These are phyloP conservation scores for Thelonectria rubi DNA, from an alignment of 2,329 filamentous ascomycete species.

Conservation along the genomic window DNA sequence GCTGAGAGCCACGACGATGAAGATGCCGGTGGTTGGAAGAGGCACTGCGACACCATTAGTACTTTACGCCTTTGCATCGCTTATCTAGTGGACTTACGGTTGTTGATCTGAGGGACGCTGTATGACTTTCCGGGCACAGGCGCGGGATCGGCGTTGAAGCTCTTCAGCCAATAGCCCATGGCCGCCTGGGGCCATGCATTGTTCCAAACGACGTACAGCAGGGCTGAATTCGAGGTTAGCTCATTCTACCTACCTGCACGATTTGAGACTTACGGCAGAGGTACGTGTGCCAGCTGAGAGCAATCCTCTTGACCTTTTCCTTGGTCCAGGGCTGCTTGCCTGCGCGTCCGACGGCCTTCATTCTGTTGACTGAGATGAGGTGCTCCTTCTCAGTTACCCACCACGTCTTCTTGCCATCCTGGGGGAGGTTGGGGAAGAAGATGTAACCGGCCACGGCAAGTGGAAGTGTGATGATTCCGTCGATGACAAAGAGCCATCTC, in stretches of 20 bases:
- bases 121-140: conserved; percentile 29
- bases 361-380: conserved; percentile 21
- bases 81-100: conserved; percentile 6
- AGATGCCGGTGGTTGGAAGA: conserved; percentile 30
- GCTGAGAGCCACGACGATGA: conserved; percentile 28
- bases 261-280: conserved; percentile 22
- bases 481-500: conserved; percentile 33
- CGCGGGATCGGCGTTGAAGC: conserved; percentile 28
- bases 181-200: conserved; percentile 28
- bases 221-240: conserved; percentile 8
- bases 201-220: conserved; percentile 33
- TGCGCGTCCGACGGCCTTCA: conserved; percentile 28
- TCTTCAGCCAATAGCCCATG: conserved; percentile 36
- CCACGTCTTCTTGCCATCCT: conserved; percentile 32
- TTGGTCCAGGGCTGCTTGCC: conserved; percentile 32
- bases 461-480: conserved; percentile 31
- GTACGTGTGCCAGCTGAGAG: conserved; percentile 34
- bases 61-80: background rate
- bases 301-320: conserved; percentile 25
- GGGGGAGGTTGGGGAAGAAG: conserved; percentile 33
- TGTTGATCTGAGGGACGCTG: conserved; percentile 27
- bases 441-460: conserved; percentile 26
- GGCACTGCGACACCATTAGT: conserved; percentile 18
- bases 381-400: conserved; percentile 33
- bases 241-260: too few species aligned